Conservation (phyloP, 1,139 yeast genomes). For the Suzukiozyma palmioleophila region DNA sequence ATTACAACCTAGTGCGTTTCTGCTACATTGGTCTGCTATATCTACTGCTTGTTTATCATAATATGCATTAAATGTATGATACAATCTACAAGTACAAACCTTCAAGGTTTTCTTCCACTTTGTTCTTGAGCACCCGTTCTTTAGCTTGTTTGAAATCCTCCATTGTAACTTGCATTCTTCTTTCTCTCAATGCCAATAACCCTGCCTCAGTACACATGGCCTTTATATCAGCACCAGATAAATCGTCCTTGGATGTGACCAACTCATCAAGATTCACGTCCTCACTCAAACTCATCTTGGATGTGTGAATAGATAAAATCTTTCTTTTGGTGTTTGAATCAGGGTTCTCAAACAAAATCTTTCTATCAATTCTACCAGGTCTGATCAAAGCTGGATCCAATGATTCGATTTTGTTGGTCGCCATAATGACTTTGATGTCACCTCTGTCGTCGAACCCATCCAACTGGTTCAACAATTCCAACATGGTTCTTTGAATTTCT, state of each 20-base stretch:
- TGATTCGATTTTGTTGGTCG: slow-evolving; percentile 92
- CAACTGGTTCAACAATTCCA: slow-evolving; percentile 91
- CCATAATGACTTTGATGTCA: slow-evolving; percentile 98
- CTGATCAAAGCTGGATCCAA: slow-evolving; percentile 97
- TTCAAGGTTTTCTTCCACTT: slow-evolving; percentile 94
- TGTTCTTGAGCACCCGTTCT: slow-evolving; percentile 95
- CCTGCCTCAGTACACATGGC: slow-evolving; percentile 99
- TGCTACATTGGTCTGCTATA: no score
- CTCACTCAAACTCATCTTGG: slow-evolving; percentile 84
- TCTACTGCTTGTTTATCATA: no score
- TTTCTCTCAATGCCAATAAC: slow-evolving; percentile 88
- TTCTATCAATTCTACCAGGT: slow-evolving; percentile 98
- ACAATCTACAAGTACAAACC: slow-evolving; percentile 70
- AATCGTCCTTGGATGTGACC: slow-evolving; percentile 88
- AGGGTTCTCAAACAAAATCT: slow-evolving; percentile 94
- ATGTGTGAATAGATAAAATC: slow-evolving; percentile 89
- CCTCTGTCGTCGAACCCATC: slow-evolving; percentile 99
- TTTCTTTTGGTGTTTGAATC: slow-evolving; percentile 90
- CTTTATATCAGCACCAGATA: slow-evolving; percentile 97
- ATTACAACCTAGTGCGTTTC: no score
- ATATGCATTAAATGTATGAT: slow-evolving; percentile 5
- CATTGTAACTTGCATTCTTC: slow-evolving; percentile 97
- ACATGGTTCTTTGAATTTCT: slow-evolving; percentile 97
- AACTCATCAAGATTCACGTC: slow-evolving; percentile 90
- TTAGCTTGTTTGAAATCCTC: slow-evolving; percentile 93